Base-by-base conservation (phyloP, 2,329 filamentous ascomycete species). In the Penicillium sp. region DNA sequence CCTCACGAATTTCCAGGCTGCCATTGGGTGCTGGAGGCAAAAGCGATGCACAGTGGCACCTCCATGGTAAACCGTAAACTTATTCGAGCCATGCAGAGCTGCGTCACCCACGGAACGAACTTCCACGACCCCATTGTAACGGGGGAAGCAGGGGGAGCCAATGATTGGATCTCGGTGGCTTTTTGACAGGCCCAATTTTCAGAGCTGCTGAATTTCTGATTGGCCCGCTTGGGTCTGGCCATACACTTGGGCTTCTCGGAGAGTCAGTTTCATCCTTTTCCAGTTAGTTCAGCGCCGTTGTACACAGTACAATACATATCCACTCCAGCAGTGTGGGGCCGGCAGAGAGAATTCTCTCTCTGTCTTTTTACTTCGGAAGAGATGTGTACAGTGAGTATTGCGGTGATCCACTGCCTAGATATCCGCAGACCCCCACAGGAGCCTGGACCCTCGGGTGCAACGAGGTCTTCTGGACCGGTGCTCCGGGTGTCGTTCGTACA, bases 401-500 rank as follows among this genome's bases (percentile, higher is more conserved):
- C 16, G 53, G 46, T n/a, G 22, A 60, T 63, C 60, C 60, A 63
- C 55, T 46, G 54, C 48, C 57, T 55, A 59, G 57, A 45, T 35
- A n/a, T 35, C 51, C 59, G 38, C 11, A 7, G 19, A 45, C 51
- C 56, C 62, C 62, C 62, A 64, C 62, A 37, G 56, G 33, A 57
- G 62, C 51, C 60, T 62, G 57, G 62, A 63, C 54, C 54, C n/a
- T 26, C 19, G 30, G 30, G 33, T 48, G 43, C 6, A 33, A 64
- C 55, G 26, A 30, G 38, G 52, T 35, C 48, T 35, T 25, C 19
- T 22, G n/a, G 16, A 48, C n/a, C 10, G 14, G 30, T n/a, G 48
- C 48, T 35, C 48, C 28, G 48, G 48, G 48, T 14, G 19, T 22
- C 19, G 19, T 22, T 1, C 19, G n/a, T 51, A 51, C 10, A n/a